Evolutionary conservation across 805 yeast genomes (phyloP), one percentile per base, ranked within the genome.

Genomic region (Lipomyces starkeyi): DNA sequence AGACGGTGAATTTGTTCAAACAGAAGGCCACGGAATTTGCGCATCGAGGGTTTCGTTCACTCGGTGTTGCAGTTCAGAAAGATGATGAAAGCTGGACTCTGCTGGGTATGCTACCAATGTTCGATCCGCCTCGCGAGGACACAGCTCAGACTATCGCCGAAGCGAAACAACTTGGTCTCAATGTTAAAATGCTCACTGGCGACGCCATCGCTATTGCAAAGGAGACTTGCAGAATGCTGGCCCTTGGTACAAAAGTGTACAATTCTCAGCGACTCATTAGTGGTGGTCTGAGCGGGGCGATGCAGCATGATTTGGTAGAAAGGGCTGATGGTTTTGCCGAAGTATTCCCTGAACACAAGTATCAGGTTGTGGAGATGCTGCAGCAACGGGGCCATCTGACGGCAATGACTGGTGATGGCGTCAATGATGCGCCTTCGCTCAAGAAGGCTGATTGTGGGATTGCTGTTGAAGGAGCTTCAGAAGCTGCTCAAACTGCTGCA

Each of bases 101-200:
- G 76, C 85, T 93, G 79, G 97, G 97, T 82, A 93, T 93, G 82
- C 92, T 93, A 97, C 97, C 97, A 83, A 91, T 97, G 85, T 90
- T 91, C 93, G 97, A 93, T 84, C 97, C 97, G 79, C 97, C 97
- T 84, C 91, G 97, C 88, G 97, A 93, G 84, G 97, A 93, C 83
- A 93, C 97, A 85, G 97, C 96, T 78, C 87, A 88, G 79, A 93
- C 97, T 80, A 95, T 93, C 80, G 82, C 85, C 82, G 97, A 93
- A 84, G 97, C 97, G 77, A 88, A 90, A 84, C 79, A 84, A 75
- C 87, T 93, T 79, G 97, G 97, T 88, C 87, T 93, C 80, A 89
- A 95, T 84, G 94, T 93, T 77, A 93, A 93, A 90, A 93, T 93
- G 97, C 88, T 93, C 82, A 93, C 97, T 84, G 97, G 97, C 88